Base-by-base conservation (phyloP, 2,329 filamentous ascomycete genomes). In the Stylonectria norvegica region DNA sequence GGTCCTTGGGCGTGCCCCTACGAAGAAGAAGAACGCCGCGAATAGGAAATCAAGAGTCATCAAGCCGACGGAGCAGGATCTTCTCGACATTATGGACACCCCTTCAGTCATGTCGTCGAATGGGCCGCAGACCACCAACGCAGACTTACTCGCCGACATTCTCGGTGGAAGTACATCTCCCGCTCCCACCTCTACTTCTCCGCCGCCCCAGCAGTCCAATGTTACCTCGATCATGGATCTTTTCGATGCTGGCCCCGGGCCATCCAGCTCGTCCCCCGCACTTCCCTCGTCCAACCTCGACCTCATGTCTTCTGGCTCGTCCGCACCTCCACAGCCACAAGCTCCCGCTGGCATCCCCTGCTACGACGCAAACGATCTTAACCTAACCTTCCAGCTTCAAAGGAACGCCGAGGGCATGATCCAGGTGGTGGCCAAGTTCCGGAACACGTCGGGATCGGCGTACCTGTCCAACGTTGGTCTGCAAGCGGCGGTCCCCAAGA, bases 401-500 rank as follows among this genome's bases (percentile, higher is more conserved):
- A 79, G 93, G 31, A 93, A 85, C 51, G 76, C 85, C 4, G 86
- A 88, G 58, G 82, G 83, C 32, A 79, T 80, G 7, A 83, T 95
- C 15, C 89, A 95, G 60, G 83, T 95, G 5, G 73, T 84, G 35
- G 89, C 89, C 12, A 81, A 83, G 7, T 98, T 98, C 73, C 79
- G 78, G 27, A 97, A 97, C 64, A 78, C 69, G 0, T 85, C 83
- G 11, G 73, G 75, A 42, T 79, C 84, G 20, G 75, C 74, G 11
- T 68, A 71, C 11, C 72, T 97, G 34, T 82, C 82, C 12, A 79
- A 78, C 32, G 86, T 97, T 20, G 88, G 87, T 18, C 65, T 98
- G 50, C 93, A 98, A 64, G 93, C 91, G 30, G 93, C 93, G 1
- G 93, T 98, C 38, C 93, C 93, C 7, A 98, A 97, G 69, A 89